A percentile compares a stretch with the other conserved stretches of the same genome.
Conservation (phyloP, 2,329 filamentous ascomycete genomes). For the Calonectria honghensis region DNA sequence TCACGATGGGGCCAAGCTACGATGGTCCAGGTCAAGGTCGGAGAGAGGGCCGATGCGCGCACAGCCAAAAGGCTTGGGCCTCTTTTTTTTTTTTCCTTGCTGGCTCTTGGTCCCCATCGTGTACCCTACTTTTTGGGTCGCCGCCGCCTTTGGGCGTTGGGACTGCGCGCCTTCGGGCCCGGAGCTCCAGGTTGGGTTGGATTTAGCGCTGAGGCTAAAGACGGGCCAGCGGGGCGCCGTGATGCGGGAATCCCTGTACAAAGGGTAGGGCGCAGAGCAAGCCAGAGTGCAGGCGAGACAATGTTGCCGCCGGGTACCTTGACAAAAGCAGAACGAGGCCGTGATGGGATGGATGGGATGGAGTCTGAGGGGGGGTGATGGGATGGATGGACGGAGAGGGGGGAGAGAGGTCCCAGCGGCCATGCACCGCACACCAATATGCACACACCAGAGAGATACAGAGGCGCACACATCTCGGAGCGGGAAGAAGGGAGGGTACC, state of each 20-base stretch:
- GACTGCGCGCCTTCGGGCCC: conserved; percentile 30
- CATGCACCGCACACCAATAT: neutral
- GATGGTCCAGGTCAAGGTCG: conserved; percentile 28
- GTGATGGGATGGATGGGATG: neutral
- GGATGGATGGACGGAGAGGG: neutral
- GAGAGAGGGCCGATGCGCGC: conserved; percentile 35
- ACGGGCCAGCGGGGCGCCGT: conserved; percentile 46
- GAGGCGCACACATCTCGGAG: conserved; percentile 15
- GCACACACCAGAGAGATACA: neutral
- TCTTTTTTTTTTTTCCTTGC: neutral
- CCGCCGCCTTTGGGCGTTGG: conserved; percentile 19
- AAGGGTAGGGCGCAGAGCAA: conserved; percentile 16
- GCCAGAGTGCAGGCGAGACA: neutral
- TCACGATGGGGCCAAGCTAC: conserved; percentile 38
- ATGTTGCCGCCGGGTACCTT: conserved; percentile 10
- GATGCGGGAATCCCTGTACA: conserved; percentile 33
- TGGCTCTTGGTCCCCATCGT: neutral
- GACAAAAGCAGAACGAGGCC: neutral
- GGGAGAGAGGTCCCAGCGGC: neutral
- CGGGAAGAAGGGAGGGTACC: conserved; percentile 27
- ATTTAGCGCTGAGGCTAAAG: conserved; percentile 54
- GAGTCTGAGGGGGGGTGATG: no score
- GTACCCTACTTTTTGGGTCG: conserved; percentile 6
- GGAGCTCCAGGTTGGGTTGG: conserved; percentile 44
- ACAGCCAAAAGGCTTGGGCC: conserved; percentile 17